phyloP scores from a whole-genome alignment of 371 early-diverging fungal species.

The Mycotypha africana region DNA sequence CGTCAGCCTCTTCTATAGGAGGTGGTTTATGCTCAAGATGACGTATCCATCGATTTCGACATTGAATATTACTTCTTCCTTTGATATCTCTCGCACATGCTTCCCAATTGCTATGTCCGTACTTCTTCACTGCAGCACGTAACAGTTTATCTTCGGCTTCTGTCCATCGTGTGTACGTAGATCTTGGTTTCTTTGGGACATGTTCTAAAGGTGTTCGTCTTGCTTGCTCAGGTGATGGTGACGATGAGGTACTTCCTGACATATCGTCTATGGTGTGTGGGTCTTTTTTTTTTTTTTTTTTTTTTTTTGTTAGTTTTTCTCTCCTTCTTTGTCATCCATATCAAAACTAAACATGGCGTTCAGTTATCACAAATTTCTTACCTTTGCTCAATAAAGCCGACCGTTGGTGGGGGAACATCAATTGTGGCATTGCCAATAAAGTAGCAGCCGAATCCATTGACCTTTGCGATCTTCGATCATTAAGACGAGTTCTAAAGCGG shows the following conservation, averaged over 20 bases:
- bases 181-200: conserved; percentile 31
- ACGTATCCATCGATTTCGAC: conserved; percentile 43
- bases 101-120: conserved; percentile 40
- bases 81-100: conserved; percentile 25
- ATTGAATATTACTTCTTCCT: conserved; percentile 34
- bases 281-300: background rate
- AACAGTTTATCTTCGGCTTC: conserved; percentile 27
- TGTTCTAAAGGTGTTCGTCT: background rate
- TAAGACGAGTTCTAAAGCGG: conserved; percentile 9
- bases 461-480: conserved; percentile 33
- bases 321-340: no score
- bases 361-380: background rate
- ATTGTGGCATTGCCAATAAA: conserved; percentile 34
- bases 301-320: no score
- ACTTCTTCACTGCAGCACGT: conserved; percentile 23
- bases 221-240: conserved; percentile 4
- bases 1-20: conserved; percentile 2
- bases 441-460: conserved; percentile 47
- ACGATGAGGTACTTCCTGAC: no score
- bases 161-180: conserved; percentile 40
- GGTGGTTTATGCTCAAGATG: conserved; percentile 14
- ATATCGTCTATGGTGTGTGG: no score
- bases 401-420: conserved; percentile 11
- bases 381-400: background rate
- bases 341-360: no score